A percentile compares a stretch with the other conserved stretches of the same genome.
Evolutionary conservation across 2,329 filamentous ascomycete species (phyloP).

Genomic region (Arachnopeziza araneosa): DNA sequence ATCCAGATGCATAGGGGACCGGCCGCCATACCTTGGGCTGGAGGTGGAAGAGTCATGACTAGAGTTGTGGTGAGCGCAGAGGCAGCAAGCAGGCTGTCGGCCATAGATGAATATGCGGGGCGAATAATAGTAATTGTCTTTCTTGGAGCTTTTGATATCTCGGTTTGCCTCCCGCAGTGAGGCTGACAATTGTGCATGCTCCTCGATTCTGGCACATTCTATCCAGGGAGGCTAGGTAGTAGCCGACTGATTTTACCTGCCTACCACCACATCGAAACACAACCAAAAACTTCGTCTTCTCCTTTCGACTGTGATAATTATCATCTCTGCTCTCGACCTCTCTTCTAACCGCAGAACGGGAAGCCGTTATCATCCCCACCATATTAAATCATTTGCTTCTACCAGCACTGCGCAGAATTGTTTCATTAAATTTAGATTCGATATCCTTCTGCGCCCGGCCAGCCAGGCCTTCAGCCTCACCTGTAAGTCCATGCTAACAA

Average conservation of each 20-base stretch:
- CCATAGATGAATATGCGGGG: no score
- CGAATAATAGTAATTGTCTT: neutral
- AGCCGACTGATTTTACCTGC: neutral
- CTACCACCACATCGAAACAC: neutral
- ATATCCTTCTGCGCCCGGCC: neutral
- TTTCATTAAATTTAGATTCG: neutral
- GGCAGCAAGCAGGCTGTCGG: no score
- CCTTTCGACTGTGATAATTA: neutral
- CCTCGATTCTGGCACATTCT: neutral
- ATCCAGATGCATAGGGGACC: no score
- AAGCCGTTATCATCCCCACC: neutral
- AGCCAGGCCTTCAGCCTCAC: neutral
- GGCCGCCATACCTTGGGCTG: no score
- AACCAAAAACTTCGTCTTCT: neutral
- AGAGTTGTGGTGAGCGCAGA: no score
- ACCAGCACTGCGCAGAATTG: neutral
- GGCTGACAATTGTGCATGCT: neutral
- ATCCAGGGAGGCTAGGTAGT: neutral
- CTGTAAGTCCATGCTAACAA: neutral
- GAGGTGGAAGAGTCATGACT: no score
- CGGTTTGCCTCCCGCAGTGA: neutral
- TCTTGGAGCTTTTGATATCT: neutral
- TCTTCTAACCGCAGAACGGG: neutral
- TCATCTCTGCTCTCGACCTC: neutral
- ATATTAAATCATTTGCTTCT: neutral